These are phyloP conservation scores for Polytrichum commune DNA, from an alignment of 225 moss, liverwort and hornwort genomes.

Conservation along the genomic window DNA sequence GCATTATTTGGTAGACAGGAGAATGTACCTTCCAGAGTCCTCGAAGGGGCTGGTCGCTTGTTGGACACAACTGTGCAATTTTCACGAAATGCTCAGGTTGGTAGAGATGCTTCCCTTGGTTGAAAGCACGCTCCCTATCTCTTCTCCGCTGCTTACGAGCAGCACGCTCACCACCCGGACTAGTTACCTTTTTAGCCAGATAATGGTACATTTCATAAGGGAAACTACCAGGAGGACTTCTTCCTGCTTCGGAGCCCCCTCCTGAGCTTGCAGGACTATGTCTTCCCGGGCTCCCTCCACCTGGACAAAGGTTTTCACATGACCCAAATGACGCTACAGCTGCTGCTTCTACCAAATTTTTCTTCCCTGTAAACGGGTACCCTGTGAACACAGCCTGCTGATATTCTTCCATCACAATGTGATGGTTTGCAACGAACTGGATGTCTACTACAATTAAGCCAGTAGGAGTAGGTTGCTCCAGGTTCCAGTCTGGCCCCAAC, in stretches of 20 bases:
- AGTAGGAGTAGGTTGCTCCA: slow-evolving; percentile 62
- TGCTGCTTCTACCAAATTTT: slow-evolving; percentile 75
- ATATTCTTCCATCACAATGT: slow-evolving; percentile 85
- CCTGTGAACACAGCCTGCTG: slow-evolving; percentile 55
- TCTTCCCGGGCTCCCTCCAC: slow-evolving; percentile 51
- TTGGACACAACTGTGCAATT: slow-evolving; percentile 60
- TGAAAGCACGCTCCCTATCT: slow-evolving; percentile 74
- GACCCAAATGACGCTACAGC: slow-evolving; percentile 87
- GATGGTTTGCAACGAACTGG: slow-evolving; percentile 83
- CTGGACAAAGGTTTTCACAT: slow-evolving; percentile 50
- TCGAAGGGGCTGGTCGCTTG: slow-evolving; percentile 73
- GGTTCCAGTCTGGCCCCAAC: slow-evolving; percentile 60
- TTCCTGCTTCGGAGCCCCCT: slow-evolving; percentile 52
- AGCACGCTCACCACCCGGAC: slow-evolving; percentile 85
- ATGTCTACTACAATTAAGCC: slow-evolving; percentile 76
- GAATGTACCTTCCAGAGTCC: slow-evolving; percentile 89
- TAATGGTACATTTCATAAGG: slow-evolving; percentile 96
- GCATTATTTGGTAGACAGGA: background rate
- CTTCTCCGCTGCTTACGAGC: slow-evolving; percentile 70
- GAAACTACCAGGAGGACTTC: slow-evolving; percentile 85
- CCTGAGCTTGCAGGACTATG: slow-evolving; percentile 49
- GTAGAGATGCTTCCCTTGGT: slow-evolving; percentile 69
- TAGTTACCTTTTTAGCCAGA: slow-evolving; percentile 87
- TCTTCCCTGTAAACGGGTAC: slow-evolving; percentile 49
- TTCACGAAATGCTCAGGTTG: slow-evolving; percentile 95